phyloP scores from a whole-genome alignment of 208 protist genomes.

The Crithidia sp. region DNA sequence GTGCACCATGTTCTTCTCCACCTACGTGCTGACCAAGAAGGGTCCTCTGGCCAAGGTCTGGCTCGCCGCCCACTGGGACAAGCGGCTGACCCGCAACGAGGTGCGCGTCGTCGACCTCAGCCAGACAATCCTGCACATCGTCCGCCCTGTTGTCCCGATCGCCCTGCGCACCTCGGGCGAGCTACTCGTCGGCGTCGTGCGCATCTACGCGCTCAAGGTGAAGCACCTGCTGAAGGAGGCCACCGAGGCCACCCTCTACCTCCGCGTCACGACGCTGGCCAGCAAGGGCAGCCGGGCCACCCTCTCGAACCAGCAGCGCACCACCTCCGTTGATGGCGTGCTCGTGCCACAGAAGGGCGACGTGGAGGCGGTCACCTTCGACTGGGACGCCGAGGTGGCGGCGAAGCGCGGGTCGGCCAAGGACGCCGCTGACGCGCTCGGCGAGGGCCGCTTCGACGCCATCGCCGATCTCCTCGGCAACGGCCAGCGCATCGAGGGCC shows the following conservation, averaged over 20 bases:
- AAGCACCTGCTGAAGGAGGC: conserved; percentile 88
- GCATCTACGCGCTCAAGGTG: conserved; percentile 96
- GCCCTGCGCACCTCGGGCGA: conserved; percentile 96
- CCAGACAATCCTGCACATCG: conserved; percentile 93
- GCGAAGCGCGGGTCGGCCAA: conserved; percentile 27
- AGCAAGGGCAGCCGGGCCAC: conserved; percentile 26
- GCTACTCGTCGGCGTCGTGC: conserved; percentile 96
- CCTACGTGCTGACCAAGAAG: conserved; percentile 96
- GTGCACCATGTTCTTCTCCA: conserved; percentile 96
- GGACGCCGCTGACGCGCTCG: conserved; percentile 53
- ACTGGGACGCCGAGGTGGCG: conserved; percentile 45
- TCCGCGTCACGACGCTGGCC: conserved; percentile 63
- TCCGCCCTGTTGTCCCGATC: conserved; percentile 94
- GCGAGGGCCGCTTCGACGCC: conserved; percentile 76
- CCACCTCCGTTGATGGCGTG: conserved; percentile 58
- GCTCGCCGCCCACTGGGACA: conserved; percentile 97
- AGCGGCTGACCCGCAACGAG: conserved; percentile 93
- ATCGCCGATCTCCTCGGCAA: conserved; percentile 79
- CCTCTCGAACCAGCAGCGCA: conserved; percentile 32
- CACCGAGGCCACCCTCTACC: conserved; percentile 77
- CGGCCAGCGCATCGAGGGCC: conserved; percentile 17
- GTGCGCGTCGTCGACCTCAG: conserved; percentile 92
- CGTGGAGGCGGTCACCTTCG: conserved; percentile 81
- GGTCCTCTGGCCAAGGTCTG: conserved; percentile 96
- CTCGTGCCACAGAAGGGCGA: conserved; percentile 60